Base-by-base conservation (phyloP, 2,329 filamentous ascomycete genomes). In the Alternaria consortialis region DNA sequence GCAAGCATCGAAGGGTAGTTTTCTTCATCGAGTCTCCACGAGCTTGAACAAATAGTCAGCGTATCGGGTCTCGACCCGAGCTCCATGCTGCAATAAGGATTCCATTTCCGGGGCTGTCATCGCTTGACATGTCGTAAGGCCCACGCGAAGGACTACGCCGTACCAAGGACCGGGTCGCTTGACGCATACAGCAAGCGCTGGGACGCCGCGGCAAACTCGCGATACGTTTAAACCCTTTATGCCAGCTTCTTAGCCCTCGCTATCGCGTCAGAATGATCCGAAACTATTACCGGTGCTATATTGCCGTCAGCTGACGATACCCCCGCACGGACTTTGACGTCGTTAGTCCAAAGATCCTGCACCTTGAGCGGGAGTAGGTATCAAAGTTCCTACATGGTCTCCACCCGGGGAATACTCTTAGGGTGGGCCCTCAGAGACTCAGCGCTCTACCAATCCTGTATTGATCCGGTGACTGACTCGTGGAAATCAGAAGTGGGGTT, bases 391-490 rank as follows among this genome's bases (percentile, higher is more conserved):
- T 17, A 46, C 32, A 32, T 27, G 25, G 42, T 53, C 42, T 40
- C 48, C 27, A 53, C 32, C 44, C 25, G 11, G 52, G 9, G 48
- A 46, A 37, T 17, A 40, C 23, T 27, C 46, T 46, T 27, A 46
- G 25, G 25, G 20, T 47, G 56, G n/a, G 9, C 25, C 40, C 37
- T 11, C 40, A 7, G 17, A 25, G 12, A 8, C n/a, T 32, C 56
- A 43, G 13, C 17, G 23, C 32, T 32, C 43, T 20, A 29, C n/a
- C 13, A 32, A 20, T n/a, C 37, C 20, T 52, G 40, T 32, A 20
- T n/a, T 40, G 40, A 17, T 53, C 48, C 7, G 8, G 20, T 20
- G 13, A 25, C 40, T 54, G 56, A 54, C 48, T 59, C 56, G 56
- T 32, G 27, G n/a, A 20, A 40, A 25, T 56, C 15, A 15, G 15